A percentile compares a stretch with the other conserved stretches of the same genome.
These are phyloP conservation scores for Dactylonectria macrodidyma DNA, from an alignment of 2,329 filamentous ascomycete species.

Conservation along the genomic window DNA sequence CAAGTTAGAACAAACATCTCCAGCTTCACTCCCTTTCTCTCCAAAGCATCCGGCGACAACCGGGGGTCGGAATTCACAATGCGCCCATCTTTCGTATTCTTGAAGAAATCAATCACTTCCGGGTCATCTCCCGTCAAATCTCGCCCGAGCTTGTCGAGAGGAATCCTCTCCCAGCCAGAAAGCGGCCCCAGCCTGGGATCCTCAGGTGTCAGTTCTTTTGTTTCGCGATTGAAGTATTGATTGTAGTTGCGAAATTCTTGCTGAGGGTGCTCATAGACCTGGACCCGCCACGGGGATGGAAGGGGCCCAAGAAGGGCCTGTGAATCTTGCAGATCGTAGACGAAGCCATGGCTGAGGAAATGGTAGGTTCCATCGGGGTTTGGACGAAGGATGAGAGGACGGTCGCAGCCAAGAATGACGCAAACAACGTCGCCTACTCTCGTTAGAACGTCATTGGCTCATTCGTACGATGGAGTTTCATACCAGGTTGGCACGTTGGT, in stretches of 20 bases:
- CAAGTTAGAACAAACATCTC: slow-evolving; percentile 8
- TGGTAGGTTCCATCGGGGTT: not conserved
- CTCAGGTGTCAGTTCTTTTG: not conserved
- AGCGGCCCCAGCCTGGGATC: slow-evolving; percentile 16
- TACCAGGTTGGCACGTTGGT: not conserved
- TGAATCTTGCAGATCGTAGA: slow-evolving; percentile 16
- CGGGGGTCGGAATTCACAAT: slow-evolving; percentile 15
- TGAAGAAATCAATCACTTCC: slow-evolving; percentile 9
- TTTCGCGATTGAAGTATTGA: slow-evolving; percentile 18
- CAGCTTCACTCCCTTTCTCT: not conserved
- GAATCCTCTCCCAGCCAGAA: slow-evolving; percentile 16
- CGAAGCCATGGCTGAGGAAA: slow-evolving; percentile 7
- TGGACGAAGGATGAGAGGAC: slow-evolving; percentile 6
- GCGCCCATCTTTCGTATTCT: not conserved
- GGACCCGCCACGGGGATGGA: slow-evolving; percentile 14
- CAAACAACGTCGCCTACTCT: slow-evolving; percentile 16
- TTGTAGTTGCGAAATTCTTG: slow-evolving; percentile 9
- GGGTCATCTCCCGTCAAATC: slow-evolving; percentile 18
- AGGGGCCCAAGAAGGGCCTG: slow-evolving; percentile 16
- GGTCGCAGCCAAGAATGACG: slow-evolving; percentile 20
- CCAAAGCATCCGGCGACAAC: slow-evolving; percentile 7
- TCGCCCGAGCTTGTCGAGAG: slow-evolving; percentile 1
- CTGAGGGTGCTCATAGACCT: slow-evolving; percentile 11
- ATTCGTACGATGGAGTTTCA: not conserved
- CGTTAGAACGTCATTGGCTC: not conserved